Conservation (phyloP, 495 filamentous ascomycete genomes). For the Podospora pseudoanserina region DNA sequence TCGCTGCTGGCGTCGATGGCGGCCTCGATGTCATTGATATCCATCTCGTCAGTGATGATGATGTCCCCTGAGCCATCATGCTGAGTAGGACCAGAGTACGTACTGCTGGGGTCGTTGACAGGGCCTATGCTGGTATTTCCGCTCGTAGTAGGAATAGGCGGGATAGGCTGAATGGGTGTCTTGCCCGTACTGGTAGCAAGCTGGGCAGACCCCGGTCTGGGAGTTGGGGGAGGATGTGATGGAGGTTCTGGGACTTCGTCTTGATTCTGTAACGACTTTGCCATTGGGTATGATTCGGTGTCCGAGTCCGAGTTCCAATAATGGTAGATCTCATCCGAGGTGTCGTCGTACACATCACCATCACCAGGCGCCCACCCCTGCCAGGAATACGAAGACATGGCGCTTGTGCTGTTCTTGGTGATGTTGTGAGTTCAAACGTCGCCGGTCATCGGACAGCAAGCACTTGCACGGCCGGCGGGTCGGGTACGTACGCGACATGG, state of each 20-base stretch:
- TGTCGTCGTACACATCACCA: not conserved
- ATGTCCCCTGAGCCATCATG: no score
- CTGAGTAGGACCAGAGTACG: no score
- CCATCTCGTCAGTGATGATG: no score
- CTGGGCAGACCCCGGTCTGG: not conserved
- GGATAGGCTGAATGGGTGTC: no score
- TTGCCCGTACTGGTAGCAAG: not conserved
- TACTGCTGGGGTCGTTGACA: no score
- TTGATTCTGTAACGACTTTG: not conserved
- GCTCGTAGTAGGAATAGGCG: no score
- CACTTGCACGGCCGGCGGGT: not conserved
- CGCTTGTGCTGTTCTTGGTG: not conserved
- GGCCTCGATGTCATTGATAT: no score
- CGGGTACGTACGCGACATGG: not conserved
- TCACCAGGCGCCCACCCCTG: not conserved
- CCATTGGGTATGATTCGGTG: not conserved
- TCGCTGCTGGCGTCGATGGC: no score
- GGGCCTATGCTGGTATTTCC: not conserved
- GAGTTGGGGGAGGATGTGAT: not conserved
- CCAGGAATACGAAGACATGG: not conserved
- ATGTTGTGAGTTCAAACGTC: not conserved
- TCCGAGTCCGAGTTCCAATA: not conserved
- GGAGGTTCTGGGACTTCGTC: not conserved
- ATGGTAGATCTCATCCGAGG: not conserved
- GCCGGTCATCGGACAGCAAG: not conserved